Evolutionary conservation across 164 flowering plant genomes (phyloP), one percentile per base, ranked within the genome.

Genomic region (Vitis cinerea): DNA sequence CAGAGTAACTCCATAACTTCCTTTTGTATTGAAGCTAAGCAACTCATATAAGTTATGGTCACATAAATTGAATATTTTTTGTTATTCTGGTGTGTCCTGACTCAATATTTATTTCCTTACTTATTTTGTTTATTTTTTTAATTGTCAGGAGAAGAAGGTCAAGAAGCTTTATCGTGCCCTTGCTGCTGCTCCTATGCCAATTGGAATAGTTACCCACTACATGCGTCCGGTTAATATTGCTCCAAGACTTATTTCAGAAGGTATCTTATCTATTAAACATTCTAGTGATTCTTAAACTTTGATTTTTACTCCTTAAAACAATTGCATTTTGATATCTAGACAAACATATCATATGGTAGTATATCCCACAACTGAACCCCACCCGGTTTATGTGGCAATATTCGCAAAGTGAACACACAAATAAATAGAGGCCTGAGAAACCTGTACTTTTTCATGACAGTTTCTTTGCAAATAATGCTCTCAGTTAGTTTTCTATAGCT

Each of bases 101-200:
- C 44, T 37, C 2, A 37, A 37, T 37, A 3, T 37, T 37, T 37
- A 59, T 12, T 52, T 59, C 10, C 37, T 23, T 57, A 27, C 44
- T 16, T 69, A 11, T 49, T n/a, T 12, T 67, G 8, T 57, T 47
- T 16, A 14, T 13, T 50, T 65, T 61, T 10, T 51, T 61, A 69
- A 15, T 66, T 27, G 63, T 23, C 86, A 94, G 99, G 99, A 90
- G 62, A 91, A 87, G 72, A 83, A 77, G 75, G 94, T 92, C 63
- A 91, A 85, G 83, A 94, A 94, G 82, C 89, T 88, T 63, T 94
- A 94, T 83, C 91, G 84, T 72, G 99, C 97, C 65, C 91, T 94
- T 77, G 89, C 94, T 75, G 88, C 93, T 77, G 89, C 92, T 70
- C 97, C 95, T 63, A 75, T 94, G 67, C 90, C 91, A 17, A 49